Conservation (phyloP, 495 filamentous ascomycete genomes). For the Lentithecium fluviatile region DNA sequence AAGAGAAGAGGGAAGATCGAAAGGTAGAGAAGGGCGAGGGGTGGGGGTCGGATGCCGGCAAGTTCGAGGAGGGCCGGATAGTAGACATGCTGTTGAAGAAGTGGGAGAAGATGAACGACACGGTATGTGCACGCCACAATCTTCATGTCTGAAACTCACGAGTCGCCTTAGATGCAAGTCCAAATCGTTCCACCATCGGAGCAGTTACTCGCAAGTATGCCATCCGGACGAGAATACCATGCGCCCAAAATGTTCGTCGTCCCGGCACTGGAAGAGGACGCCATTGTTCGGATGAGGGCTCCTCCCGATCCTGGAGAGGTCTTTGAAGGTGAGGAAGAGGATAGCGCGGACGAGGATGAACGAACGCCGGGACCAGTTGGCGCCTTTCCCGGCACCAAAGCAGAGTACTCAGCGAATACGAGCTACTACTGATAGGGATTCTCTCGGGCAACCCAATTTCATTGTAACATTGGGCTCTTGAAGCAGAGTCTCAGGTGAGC, state of each 20-base stretch:
- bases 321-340: conserved; percentile 39
- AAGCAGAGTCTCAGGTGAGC: too few species aligned
- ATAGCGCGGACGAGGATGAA: conserved; percentile 39
- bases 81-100: conserved; percentile 83
- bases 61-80: conserved; percentile 78
- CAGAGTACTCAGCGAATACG: conserved; percentile 38
- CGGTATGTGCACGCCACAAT: conserved; percentile 56
- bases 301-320: conserved; percentile 42
- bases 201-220: conserved; percentile 70
- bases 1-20: conserved; percentile 64
- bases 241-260: conserved; percentile 40
- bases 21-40: conserved; percentile 64
- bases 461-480: too few species aligned
- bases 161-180: conserved; percentile 65
- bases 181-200: conserved; percentile 71
- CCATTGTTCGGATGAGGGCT: conserved; percentile 40
- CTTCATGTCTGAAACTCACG: neutral
- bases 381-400: conserved; percentile 46
- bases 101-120: conserved; percentile 92
- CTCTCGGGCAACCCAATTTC: too few species aligned
- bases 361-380: conserved; percentile 47
- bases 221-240: conserved; percentile 85
- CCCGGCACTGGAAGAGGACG: conserved; percentile 40
- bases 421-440: conserved; percentile 27
- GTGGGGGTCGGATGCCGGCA: conserved; percentile 82